Base-by-base conservation (phyloP, 2,329 filamentous ascomycete genomes). In the Fusarium pseudonygamai region DNA sequence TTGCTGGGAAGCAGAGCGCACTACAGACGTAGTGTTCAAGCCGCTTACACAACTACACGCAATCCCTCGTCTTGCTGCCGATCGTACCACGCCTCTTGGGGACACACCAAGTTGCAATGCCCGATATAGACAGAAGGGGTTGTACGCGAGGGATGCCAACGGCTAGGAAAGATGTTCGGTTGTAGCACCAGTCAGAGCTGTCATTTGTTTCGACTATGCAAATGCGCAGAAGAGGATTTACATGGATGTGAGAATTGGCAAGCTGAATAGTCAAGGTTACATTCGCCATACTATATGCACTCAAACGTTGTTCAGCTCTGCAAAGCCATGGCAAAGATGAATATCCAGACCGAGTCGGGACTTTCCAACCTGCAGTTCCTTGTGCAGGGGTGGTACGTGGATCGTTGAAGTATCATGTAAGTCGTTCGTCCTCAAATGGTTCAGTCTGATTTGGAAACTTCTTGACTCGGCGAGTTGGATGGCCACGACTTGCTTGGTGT, bases 11-110 rank as follows among this genome's bases (percentile, higher is more conserved):
- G 53, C 60, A 36, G 60, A 65, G 60, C 50, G 52, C 64, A 72
- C 61, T 60, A 60, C 59, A 69, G 46, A 57, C 60, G 57, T 60
- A 60, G 55, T 62, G 58, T 55, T 42, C 62, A 74, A 77, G 74
- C 72, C 72, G 64, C 69, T 73, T 75, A 75, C 74, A 76, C 66
- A 73, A 69, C 71, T 60, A 72, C 69, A 60, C 59, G 60, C 67
- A 76, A 64, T 50, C 40, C 65, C 56, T 72, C 57, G 59, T 70
- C 69, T 70, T 50, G 56, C 59, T 62, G 62, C 55, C 59, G 69
- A 77, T 77, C 59, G 64, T 74, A 65, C 65, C 69, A 71, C 73
- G 59, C 69, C 63, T 60, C 60, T 55, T 63, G 43, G 52, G 52
- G 47, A 56, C 56, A 56, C 56, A 66, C 62, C 36, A 75, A 65